Conservation (phyloP, 257 asterid species). For the Solanum lignicaule region DNA sequence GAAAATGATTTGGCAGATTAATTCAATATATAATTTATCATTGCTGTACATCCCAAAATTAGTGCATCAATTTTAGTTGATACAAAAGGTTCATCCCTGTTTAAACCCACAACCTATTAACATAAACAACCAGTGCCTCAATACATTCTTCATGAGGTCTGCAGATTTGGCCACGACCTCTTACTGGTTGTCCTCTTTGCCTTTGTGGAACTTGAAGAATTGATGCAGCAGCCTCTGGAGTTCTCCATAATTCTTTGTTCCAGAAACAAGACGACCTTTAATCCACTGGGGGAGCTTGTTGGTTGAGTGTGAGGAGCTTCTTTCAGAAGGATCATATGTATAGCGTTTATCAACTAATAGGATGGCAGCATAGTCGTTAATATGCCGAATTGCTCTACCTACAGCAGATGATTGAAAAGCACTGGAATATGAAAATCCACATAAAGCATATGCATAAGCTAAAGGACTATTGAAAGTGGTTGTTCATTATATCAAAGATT, state of each 20-base stretch:
- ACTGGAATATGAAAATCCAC: not conserved
- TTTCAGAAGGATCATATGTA: constrained; percentile 46
- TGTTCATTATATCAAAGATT: not conserved
- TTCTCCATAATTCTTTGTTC: constrained; percentile 56
- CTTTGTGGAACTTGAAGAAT: constrained; percentile 71
- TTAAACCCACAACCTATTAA: not conserved
- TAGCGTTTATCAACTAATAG: constrained; percentile 85
- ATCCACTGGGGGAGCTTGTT: constrained; percentile 91
- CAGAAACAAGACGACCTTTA: constrained; percentile 41
- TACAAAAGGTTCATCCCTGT: not conserved
- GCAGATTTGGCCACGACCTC: not conserved
- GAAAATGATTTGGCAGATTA: not conserved
- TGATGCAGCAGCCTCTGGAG: constrained; percentile 68
- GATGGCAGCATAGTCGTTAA: constrained; percentile 79
- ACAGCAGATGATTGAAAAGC: constrained; percentile 2
- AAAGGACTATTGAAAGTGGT: not conserved
- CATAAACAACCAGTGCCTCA: not conserved
- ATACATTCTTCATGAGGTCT: not conserved
- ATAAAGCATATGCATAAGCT: not conserved
- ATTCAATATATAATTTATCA: not conserved
- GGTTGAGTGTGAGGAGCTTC: constrained; percentile 44
- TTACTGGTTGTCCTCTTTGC: constrained; percentile 21
- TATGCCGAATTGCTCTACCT: constrained; percentile 96
- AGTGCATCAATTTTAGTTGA: not conserved
- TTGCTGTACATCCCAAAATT: not conserved